Conservation (phyloP, 2,329 filamentous ascomycete species). For the Bipolaris bicolor region DNA sequence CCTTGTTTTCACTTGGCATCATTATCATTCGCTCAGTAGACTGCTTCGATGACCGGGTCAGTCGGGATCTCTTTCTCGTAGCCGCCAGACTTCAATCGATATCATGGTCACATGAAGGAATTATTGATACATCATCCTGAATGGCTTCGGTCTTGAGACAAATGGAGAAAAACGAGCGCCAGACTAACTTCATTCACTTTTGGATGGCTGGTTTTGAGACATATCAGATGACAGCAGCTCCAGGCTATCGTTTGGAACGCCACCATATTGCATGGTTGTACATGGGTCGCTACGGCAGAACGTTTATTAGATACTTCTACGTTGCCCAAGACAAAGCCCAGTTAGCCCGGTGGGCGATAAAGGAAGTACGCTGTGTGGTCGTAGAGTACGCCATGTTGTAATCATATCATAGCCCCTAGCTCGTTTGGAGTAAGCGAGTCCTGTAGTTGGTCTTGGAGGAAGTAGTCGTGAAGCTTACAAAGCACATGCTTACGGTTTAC, state of each 20-base stretch:
- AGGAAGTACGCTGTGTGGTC: no score
- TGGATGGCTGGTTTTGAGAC: conserved; percentile 1
- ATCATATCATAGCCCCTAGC: no score
- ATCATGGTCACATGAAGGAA: conserved; percentile 7
- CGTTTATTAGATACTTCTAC: neutral
- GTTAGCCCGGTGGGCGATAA: neutral
- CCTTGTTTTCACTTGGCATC: conserved; percentile 16
- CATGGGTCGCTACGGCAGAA: neutral
- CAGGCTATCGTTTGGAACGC: conserved; percentile 1
- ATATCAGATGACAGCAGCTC: neutral
- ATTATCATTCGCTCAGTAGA: conserved; percentile 21
- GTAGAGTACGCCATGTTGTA: no score
- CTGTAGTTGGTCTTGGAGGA: no score
- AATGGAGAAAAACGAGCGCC: neutral
- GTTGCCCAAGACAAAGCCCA: neutral
- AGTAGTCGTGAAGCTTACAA: no score
- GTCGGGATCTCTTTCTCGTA: conserved; percentile 19
- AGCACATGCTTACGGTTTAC: no score
- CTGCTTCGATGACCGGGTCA: conserved; percentile 12
- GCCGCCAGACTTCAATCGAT: conserved; percentile 19
- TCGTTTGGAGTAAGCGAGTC: no score
- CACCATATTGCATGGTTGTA: conserved; percentile 5
- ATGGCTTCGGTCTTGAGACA: neutral
- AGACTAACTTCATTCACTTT: neutral
- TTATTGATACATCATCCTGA: conserved; percentile 3